Percentiles rank a stretch among this genome's conserved stretches.
phyloP scores from a whole-genome alignment of 148 eudicot species.

The Camellia granthamiana region DNA sequence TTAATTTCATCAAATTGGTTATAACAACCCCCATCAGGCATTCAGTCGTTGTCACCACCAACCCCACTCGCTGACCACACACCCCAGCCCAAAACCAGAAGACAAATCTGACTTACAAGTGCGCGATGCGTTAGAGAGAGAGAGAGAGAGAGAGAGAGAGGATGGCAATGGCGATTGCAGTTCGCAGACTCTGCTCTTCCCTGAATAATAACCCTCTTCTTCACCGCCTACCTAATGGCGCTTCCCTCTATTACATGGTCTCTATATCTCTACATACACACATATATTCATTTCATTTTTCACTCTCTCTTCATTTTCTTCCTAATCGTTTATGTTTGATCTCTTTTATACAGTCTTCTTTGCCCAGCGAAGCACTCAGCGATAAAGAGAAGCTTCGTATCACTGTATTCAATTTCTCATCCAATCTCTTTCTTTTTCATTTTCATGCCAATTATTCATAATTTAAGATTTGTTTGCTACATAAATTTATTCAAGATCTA shows the following conservation, averaged over 20 bases:
- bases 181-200: constrained; percentile 58
- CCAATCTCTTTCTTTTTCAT: neutral
- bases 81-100: constrained; percentile 4
- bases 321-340: constrained; percentile 14
- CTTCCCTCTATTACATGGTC: constrained; percentile 47
- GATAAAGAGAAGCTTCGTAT: constrained; percentile 52
- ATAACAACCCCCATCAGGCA: neutral
- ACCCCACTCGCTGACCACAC: neutral
- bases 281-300: neutral
- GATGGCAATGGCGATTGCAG: constrained; percentile 68
- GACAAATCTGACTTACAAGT: neutral
- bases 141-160: constrained; percentile 9
- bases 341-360: constrained; percentile 45
- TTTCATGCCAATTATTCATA: neutral
- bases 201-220: constrained; percentile 29
- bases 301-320: neutral
- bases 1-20: neutral
- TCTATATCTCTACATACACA: no score
- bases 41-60: constrained; percentile 1
- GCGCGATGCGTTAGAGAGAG: constrained; percentile 11
- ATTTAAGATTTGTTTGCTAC: neutral
- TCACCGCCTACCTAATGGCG: constrained; percentile 33
- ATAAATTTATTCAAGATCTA: neutral
- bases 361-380: constrained; percentile 45
- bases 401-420: constrained; percentile 40